Conservation (phyloP, 2,329 filamentous ascomycete species). For the Cytospora chrysosperma region DNA sequence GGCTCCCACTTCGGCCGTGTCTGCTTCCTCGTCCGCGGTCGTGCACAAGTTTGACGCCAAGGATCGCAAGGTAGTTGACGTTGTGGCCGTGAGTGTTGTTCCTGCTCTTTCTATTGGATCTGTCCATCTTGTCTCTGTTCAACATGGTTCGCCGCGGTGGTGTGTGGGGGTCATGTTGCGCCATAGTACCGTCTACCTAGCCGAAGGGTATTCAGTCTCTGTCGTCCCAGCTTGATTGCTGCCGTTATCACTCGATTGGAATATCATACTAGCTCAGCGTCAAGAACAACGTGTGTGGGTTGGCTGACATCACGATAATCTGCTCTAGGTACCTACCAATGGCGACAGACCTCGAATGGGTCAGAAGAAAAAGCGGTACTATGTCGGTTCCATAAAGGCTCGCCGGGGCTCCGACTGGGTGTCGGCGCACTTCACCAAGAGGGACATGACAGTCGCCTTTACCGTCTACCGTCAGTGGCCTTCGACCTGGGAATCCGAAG, state of each 20-base stretch:
- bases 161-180: too few species aligned
- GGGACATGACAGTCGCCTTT: neutral
- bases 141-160: too few species aligned
- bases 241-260: too few species aligned
- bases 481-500: neutral
- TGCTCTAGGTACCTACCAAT: neutral
- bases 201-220: neutral
- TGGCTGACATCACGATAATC: neutral
- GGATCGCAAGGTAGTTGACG: conserved; percentile 5
- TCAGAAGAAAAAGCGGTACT: conserved; percentile 1
- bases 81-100: neutral
- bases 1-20: neutral
- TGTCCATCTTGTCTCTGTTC: neutral
- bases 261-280: too few species aligned
- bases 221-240: too few species aligned
- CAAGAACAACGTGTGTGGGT: too few species aligned
- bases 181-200: neutral
- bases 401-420: neutral
- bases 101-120: neutral
- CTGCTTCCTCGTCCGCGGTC: neutral
- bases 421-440: conserved; percentile 2
- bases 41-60: neutral
- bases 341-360: neutral
- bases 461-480: neutral
- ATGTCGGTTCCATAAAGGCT: conserved; percentile 1